Evolutionary conservation across 2,329 filamentous ascomycete genomes (phyloP).

Genomic region (Fusarium sp.): DNA sequence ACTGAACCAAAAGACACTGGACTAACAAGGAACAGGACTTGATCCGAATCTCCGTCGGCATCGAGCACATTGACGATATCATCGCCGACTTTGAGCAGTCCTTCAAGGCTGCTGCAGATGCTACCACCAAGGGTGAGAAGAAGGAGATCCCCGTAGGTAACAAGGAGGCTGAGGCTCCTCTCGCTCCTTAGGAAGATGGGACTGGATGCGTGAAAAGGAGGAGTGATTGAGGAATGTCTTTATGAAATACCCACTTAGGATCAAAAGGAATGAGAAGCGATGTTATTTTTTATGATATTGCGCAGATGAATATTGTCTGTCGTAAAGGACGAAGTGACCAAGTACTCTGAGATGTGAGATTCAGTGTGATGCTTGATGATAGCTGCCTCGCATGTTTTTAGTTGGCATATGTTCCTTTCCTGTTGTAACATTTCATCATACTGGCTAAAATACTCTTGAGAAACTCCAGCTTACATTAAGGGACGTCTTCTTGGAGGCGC

Average conservation of each 20-base stretch:
- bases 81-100: conserved; percentile 95
- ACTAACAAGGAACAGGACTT: conserved; percentile 68
- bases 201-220: not conserved
- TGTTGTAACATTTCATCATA: no score
- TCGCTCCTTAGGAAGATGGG: conserved; percentile 25
- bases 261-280: conserved; percentile 7
- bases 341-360: not conserved
- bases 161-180: conserved; percentile 54
- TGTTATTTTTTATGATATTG: not conserved
- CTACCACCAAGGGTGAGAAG: conserved; percentile 50
- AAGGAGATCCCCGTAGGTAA: conserved; percentile 32
- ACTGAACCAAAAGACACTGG: not conserved
- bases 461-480: not conserved
- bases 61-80: conserved; percentile 97
- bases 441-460: no score
- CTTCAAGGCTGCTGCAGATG: conserved; percentile 71
- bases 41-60: conserved; percentile 95
- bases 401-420: no score
- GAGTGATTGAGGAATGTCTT: conserved; percentile 12
- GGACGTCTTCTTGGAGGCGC: not conserved
- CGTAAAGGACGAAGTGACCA: not conserved
- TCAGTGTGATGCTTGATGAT: not conserved
- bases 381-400: no score
- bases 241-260: conserved; percentile 30
- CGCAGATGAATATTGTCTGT: not conserved